These are phyloP conservation scores for Leishmania amazonensis DNA, from an alignment of 208 protist species.

Conservation along the genomic window DNA sequence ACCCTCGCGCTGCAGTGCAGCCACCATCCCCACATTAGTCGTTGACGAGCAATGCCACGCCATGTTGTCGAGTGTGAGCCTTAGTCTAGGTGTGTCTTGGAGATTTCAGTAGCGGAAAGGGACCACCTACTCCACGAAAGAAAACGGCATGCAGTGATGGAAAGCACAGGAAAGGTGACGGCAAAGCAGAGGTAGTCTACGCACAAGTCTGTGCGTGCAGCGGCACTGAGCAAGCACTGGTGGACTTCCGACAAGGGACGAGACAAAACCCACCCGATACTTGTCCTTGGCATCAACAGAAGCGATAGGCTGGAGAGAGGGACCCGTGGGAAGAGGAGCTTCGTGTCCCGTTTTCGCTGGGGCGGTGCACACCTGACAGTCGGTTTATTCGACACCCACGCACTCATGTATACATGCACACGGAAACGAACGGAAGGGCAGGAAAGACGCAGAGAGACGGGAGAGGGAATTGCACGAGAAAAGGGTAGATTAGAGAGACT, in stretches of 20 bases:
- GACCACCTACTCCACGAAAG: neutral
- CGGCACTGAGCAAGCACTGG: neutral
- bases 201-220: neutral
- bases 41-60: constrained; percentile 76
- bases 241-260: neutral
- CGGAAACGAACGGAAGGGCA: neutral
- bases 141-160: neutral
- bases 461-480: neutral
- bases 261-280: neutral
- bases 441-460: neutral
- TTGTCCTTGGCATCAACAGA: neutral
- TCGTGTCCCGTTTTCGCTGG: neutral
- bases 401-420: neutral
- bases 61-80: constrained; percentile 33
- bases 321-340: neutral
- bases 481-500: neutral
- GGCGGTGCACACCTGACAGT: neutral
- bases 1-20: constrained; percentile 44
- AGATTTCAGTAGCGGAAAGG: neutral
- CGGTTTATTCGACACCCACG: neutral
- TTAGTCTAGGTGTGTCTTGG: neutral
- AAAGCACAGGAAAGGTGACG: neutral
- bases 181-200: too few relatives aligned
- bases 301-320: neutral
- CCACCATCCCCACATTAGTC: constrained; percentile 73